Evolutionary conservation across 805 yeast genomes (phyloP), one percentile per base, ranked within the genome.

Genomic region (Komagataella populi): DNA sequence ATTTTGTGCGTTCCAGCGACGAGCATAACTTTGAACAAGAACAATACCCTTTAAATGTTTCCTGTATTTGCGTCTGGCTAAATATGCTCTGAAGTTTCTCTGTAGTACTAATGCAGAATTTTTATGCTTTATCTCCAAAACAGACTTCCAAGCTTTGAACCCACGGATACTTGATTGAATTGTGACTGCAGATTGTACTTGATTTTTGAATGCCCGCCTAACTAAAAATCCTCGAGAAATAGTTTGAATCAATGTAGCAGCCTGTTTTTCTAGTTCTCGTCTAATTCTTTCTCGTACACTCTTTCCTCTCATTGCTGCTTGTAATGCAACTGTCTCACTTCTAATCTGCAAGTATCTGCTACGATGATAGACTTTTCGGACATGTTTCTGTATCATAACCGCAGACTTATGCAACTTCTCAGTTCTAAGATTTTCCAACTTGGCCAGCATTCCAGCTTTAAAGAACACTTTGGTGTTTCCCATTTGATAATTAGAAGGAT

Each of bases 401-500:
- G 96, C 96, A 48, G 96, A 82, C 50, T 71, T 76, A 61, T 77
- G 77, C 57, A 89, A 77, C 60, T 89, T 87, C 55, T 84, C 86
- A 36, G 89, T 71, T 66, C 97, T 81, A 61, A 84, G 69, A 59
- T 87, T 87, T 68, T 91, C 99, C 59, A 91, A 74, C 55, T 81
- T 81, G 3, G 97, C 98, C 65, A 91, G 73, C 84, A 91, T 86
- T 63, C 99, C 99, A 30, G 97, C 96, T 61, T 95, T 84, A 72
- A 91, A 87, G 71, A 91, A 91, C 53, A 91, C 88, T 70, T 91
- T 91, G 46, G 96, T 85, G 63, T 87, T 81, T 70, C 99, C 99
- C 54, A 87, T 74, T 68, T 90, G 96, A 65, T 84, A 90, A 60
- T 86, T 85, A 51, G 72, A 69, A 44, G 73, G 74, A 63, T 81